Conservation (phyloP, 805 yeast genomes). For the Hagleromyces aurorensis region DNA sequence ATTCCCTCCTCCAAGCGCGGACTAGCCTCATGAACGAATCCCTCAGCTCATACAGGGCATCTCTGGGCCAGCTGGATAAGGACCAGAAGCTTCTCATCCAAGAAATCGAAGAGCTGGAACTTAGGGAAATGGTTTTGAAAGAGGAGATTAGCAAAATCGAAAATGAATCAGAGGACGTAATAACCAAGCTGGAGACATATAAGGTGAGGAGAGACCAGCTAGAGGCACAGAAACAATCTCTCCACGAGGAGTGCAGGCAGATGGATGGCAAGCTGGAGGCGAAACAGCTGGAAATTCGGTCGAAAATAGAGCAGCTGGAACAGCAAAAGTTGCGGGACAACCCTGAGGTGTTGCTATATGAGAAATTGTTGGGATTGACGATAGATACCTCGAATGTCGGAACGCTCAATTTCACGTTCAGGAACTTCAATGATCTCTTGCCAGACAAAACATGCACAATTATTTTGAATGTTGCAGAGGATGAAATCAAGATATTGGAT, state of each 20-base stretch:
- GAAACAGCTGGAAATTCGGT: slow-evolving; percentile 29
- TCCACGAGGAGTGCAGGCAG: slow-evolving; percentile 30
- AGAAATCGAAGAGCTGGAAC: slow-evolving; percentile 30
- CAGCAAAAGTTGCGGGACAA: slow-evolving; percentile 40
- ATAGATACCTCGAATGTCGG: slow-evolving; percentile 45
- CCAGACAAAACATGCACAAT: slow-evolving; percentile 36
- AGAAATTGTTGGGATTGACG: slow-evolving; percentile 45
- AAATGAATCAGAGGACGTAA: slow-evolving; percentile 29
- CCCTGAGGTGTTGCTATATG: slow-evolving; percentile 47
- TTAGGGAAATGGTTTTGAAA: too few species aligned
- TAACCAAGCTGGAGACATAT: slow-evolving; percentile 32
- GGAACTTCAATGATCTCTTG: slow-evolving; percentile 39
- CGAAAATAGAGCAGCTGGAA: slow-evolving; percentile 31
- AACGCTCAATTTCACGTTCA: slow-evolving; percentile 41
- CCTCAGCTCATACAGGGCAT: slow-evolving; percentile 8
- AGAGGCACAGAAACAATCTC: slow-evolving; percentile 21
- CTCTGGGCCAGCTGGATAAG: slow-evolving; percentile 4
- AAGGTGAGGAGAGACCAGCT: slow-evolving; percentile 32
- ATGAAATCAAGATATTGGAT: slow-evolving; percentile 32
- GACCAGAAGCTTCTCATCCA: slow-evolving; percentile 29
- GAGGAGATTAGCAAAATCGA: slow-evolving; percentile 26
- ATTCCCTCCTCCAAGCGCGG: slow-evolving; percentile 13
- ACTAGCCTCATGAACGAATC: slow-evolving; percentile 17
- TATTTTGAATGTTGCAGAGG: slow-evolving; percentile 39
- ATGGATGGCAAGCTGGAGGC: slow-evolving; percentile 28